Evolutionary conservation across 306 rosid species (phyloP).

Genomic region (Pyrus communis): DNA sequence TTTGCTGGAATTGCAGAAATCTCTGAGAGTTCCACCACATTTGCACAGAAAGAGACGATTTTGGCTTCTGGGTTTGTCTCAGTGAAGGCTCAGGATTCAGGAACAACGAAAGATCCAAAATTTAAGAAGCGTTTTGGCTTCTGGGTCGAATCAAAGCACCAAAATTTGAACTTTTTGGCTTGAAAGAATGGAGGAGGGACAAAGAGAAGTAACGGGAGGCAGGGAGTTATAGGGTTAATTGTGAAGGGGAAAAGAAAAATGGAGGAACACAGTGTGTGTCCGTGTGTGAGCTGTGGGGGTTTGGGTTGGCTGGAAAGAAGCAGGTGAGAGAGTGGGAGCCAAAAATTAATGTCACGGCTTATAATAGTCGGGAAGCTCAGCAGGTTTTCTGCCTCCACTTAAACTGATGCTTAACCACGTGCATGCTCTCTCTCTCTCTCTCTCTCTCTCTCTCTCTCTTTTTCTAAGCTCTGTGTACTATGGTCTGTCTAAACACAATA

Average conservation of each 20-base stretch:
- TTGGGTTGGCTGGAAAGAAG: slow-evolving; percentile 58
- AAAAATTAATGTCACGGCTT: slow-evolving; percentile 42
- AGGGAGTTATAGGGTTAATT: slow-evolving; percentile 33
- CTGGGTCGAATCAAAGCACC: slow-evolving; percentile 25
- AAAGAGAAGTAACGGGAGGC: slow-evolving; percentile 31
- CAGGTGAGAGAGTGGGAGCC: slow-evolving; percentile 43
- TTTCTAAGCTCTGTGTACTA: not conserved
- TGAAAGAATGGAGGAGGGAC: slow-evolving; percentile 4
- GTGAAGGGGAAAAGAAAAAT: slow-evolving; percentile 22
- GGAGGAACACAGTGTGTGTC: slow-evolving; percentile 29
- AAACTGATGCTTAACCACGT: slow-evolving; percentile 24
- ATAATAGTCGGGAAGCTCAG: slow-evolving; percentile 18
- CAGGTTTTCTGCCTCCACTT: slow-evolving; percentile 50
- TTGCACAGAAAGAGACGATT: slow-evolving; percentile 19
- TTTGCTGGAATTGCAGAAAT: slow-evolving; percentile 21
- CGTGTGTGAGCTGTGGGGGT: not conserved
- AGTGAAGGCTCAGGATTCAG: slow-evolving; percentile 12
- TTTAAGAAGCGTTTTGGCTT: not conserved
- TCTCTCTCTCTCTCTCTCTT: not conserved
- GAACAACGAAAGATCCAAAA: slow-evolving; percentile 27
- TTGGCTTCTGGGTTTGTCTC: slow-evolving; percentile 4
- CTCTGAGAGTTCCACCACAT: slow-evolving; percentile 13
- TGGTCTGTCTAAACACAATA: not conserved
- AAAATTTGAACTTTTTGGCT: slow-evolving; percentile 28
- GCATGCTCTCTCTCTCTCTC: slow-evolving; percentile 1